Base-by-base conservation (phyloP, 352 stramenopile species). In the Phytophthora capsici region DNA sequence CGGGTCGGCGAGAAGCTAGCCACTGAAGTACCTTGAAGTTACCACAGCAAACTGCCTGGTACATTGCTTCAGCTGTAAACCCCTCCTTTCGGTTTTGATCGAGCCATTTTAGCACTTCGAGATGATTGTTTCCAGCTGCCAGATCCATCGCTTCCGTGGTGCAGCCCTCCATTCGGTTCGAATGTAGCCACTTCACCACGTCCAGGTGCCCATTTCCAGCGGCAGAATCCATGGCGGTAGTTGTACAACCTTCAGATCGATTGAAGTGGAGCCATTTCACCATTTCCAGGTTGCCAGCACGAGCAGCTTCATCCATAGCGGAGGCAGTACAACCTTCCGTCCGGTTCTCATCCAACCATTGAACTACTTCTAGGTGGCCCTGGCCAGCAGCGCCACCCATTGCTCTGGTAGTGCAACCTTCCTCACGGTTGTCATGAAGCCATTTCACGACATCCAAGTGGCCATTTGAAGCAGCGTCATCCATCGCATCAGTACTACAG, bases 131-230 rank as follows among this genome's bases (percentile, higher is more conserved):
- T 41, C 20, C 14, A 16, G 52, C 44, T 13, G 60, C 51, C 17
- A 9, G 12, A 34, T 58, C 17, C 44, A 69, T 53, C 10, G 51
- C 37, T 23, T 13, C 4, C 32, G 6, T 3, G 26, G 52, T 48
- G n/a, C 44, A 57, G 10, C 61, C 52, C 53, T 69, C 51, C 4
- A 0, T 28, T 10, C 61, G 17, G 36, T 53, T 28, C 1, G 3
- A 25, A 16, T 69, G 61, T 0, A 71, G 56, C 48, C 48, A 71
- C 17, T 64, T 23, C 1, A 59, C 26, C 13, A 63, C 46, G 9
- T 54, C 6, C 9, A 53, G 22, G 14, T 57, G 38, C 3, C 36
- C 26, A 28, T 54, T 47, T 17, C 7, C 16, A 22, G 60, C 45
- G 7, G 60, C 60, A 23, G 9, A 1, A 32, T 54, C n/a, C 26